Conservation (phyloP, 2,329 filamentous ascomycete species). For the Fusarium torulosum region DNA sequence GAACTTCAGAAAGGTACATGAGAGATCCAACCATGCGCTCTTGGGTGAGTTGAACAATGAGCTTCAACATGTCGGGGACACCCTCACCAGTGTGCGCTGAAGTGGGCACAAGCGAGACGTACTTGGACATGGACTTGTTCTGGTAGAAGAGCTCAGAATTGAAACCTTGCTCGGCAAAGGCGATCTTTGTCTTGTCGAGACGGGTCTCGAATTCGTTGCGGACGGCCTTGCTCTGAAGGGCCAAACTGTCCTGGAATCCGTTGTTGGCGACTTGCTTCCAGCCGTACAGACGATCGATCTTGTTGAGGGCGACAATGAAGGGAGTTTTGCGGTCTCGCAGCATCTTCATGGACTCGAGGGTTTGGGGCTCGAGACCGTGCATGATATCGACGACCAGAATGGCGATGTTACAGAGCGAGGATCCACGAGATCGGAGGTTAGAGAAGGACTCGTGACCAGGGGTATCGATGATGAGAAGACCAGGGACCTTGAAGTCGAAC, state of each 20-base stretch:
- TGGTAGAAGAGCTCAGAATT: conserved; percentile 97
- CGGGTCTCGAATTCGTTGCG: conserved; percentile 95
- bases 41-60: conserved; percentile 91
- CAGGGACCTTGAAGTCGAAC: conserved; percentile 98
- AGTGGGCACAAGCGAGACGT: conserved; percentile 95
- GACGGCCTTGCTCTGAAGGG: conserved; percentile 90
- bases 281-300: conserved; percentile 98
- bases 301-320: conserved; percentile 99
- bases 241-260: conserved; percentile 92
- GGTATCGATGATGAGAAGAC: conserved; percentile 96
- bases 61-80: conserved; percentile 98
- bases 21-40: conserved; percentile 97
- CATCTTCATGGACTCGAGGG: conserved; percentile 95
- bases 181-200: conserved; percentile 89
- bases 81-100: conserved; percentile 99
- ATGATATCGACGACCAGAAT: conserved; percentile 99
- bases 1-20: conserved; percentile 98
- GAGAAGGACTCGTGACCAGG: conserved; percentile 99
- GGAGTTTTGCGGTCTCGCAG: conserved; percentile 94
- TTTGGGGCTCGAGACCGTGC: conserved; percentile 98
- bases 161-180: conserved; percentile 96
- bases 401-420: conserved; percentile 98
- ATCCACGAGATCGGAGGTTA: conserved; percentile 95
- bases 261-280: conserved; percentile 99
- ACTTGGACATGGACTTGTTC: conserved; percentile 96